These are phyloP conservation scores for Ploettnerulaceae sp. DNA, from an alignment of 2,329 filamentous ascomycete genomes.

Conservation along the genomic window DNA sequence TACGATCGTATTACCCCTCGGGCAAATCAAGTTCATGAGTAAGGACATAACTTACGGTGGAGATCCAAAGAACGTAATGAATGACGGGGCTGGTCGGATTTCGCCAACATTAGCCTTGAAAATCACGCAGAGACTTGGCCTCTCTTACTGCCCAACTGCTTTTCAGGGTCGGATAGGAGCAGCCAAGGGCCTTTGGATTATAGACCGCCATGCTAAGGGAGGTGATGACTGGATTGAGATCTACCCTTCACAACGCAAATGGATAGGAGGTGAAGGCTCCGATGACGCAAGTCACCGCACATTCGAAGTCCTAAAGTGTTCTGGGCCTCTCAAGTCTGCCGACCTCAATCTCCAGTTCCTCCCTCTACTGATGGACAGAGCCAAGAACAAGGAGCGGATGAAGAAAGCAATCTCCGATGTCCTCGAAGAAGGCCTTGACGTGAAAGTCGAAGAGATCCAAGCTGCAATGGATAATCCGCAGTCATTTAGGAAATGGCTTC, in stretches of 20 bases:
- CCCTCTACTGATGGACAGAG: conserved; percentile 59
- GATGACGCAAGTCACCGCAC: conserved; percentile 49
- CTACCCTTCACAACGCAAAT: conserved; percentile 64
- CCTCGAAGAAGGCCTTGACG: conserved; percentile 45
- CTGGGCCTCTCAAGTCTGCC: conserved; percentile 45
- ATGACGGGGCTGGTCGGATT: conserved; percentile 62
- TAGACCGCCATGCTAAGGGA: conserved; percentile 47
- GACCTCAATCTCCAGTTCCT: conserved; percentile 64
- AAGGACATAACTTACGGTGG: conserved; percentile 16
- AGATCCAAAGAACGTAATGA: conserved; percentile 61
- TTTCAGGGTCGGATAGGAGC: conserved; percentile 68
- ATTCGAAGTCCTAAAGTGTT: conserved; percentile 56
- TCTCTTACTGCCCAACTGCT: conserved; percentile 53
- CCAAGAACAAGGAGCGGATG: conserved; percentile 43
- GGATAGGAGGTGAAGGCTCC: conserved; percentile 42
- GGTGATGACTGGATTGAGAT: conserved; percentile 60
- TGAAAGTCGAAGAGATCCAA: conserved; percentile 49
- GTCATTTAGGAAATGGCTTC: conserved; percentile 50
- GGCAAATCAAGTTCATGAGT: conserved; percentile 39
- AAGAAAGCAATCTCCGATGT: conserved; percentile 44
- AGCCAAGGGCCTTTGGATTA: conserved; percentile 72
- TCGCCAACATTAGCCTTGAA: conserved; percentile 53
- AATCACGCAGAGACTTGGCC: conserved; percentile 47
- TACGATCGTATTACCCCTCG: conserved; percentile 39
- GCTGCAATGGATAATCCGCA: conserved; percentile 46